A percentile compares a stretch with the other conserved stretches of the same genome.
phyloP scores from a whole-genome alignment of 306 rosid species.

The Quillaja saponaria region DNA sequence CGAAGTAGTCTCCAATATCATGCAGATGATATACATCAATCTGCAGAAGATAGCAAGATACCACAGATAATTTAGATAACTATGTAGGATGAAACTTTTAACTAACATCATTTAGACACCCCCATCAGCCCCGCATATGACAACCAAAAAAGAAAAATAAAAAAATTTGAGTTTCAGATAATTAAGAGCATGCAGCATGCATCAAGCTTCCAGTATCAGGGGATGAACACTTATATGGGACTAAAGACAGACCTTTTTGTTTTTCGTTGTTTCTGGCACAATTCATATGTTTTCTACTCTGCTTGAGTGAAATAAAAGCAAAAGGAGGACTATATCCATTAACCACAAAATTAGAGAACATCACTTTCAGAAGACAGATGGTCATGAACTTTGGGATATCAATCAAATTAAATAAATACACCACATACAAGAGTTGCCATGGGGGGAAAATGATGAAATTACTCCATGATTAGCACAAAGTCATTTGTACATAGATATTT shows the following conservation, averaged over 20 bases:
- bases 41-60: conserved; percentile 14
- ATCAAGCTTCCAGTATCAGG: background rate
- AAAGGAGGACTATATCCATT: conserved; percentile 12
- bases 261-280: conserved; percentile 13
- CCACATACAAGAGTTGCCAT: background rate
- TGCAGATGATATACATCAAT: conserved; percentile 14
- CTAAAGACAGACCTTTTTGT: background rate
- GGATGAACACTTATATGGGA: conserved; percentile 4
- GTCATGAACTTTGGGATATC: background rate
- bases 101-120: conserved; percentile 10
- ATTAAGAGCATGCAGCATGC: conserved; percentile 13
- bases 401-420: conserved; percentile 9
- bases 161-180: background rate
- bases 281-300: background rate
- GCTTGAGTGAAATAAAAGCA: conserved; percentile 1
- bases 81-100: conserved; percentile 10
- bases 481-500: background rate
- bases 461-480: background rate
- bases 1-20: background rate
- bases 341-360: conserved; percentile 15
- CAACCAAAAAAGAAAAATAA: background rate
- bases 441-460: background rate
- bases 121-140: background rate
- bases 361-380: conserved; percentile 1
- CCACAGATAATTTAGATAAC: background rate